These are phyloP conservation scores for Eruca vesicaria DNA, from an alignment of 441 rosid genomes.

Conservation along the genomic window DNA sequence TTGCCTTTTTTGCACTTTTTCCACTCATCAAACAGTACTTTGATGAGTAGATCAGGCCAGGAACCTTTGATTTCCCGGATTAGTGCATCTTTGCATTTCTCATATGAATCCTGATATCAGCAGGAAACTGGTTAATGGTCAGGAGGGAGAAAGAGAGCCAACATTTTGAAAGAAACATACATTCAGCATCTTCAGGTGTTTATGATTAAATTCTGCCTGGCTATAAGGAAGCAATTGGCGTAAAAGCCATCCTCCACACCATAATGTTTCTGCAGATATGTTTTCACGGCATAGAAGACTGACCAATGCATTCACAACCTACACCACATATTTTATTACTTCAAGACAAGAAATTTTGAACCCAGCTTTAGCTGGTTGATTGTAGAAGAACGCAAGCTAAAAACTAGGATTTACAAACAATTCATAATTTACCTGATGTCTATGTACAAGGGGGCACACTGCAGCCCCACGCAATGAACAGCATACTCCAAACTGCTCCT, in stretches of 20 bases:
- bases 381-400: slow-evolving; percentile 9
- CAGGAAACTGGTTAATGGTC: not conserved
- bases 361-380: not conserved
- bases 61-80: slow-evolving; percentile 63
- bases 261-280: slow-evolving; percentile 88
- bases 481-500: slow-evolving; percentile 73
- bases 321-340: slow-evolving; percentile 31
- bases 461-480: slow-evolving; percentile 52
- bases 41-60: slow-evolving; percentile 80
- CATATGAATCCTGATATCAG: slow-evolving; percentile 66
- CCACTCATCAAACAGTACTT: slow-evolving; percentile 85
- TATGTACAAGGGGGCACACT: slow-evolving; percentile 59
- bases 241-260: slow-evolving; percentile 99
- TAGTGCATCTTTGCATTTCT: slow-evolving; percentile 53
- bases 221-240: slow-evolving; percentile 94
- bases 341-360: not conserved
- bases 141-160: not conserved
- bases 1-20: slow-evolving; percentile 93
- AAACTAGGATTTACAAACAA: not conserved
- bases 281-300: slow-evolving; percentile 83
- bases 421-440: slow-evolving; percentile 64
- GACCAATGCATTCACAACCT: slow-evolving; percentile 95
- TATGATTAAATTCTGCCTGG: slow-evolving; percentile 77
- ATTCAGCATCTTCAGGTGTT: slow-evolving; percentile 72
- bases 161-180: slow-evolving; percentile 44